Conservation (phyloP, 2,329 filamentous ascomycete genomes). For the Madurella mycetomatis region DNA sequence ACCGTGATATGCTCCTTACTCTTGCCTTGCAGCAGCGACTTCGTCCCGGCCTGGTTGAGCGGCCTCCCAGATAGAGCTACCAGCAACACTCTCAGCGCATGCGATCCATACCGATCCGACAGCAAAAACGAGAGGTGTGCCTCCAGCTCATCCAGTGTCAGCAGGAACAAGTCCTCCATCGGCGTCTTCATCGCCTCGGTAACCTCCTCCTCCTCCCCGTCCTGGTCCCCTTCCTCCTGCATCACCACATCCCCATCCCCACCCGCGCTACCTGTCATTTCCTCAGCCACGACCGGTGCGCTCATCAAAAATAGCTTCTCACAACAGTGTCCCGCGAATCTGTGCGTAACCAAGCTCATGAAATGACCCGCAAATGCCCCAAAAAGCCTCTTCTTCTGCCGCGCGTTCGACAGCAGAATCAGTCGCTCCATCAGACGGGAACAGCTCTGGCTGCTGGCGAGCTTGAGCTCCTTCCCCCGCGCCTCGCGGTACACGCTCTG, state of each 20-base stretch:
- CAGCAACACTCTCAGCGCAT: conserved; percentile 80
- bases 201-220: conserved; percentile 36
- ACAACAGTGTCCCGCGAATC: conserved; percentile 96
- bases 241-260: conserved; percentile 40
- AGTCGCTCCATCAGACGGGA: conserved; percentile 89
- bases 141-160: conserved; percentile 82
- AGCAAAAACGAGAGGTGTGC: conserved; percentile 76
- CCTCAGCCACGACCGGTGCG: conserved; percentile 71
- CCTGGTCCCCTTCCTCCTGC: conserved; percentile 34
- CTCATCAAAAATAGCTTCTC: conserved; percentile 86
- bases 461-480: conserved; percentile 87
- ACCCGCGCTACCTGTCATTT: conserved; percentile 46
- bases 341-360: conserved; percentile 83
- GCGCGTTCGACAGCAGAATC: conserved; percentile 72
- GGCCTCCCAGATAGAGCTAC: conserved; percentile 81
- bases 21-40: conserved; percentile 80
- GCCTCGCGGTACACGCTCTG: conserved; percentile 84
- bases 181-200: conserved; percentile 50
- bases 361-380: conserved; percentile 83
- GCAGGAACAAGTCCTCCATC: conserved; percentile 82
- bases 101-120: conserved; percentile 85
- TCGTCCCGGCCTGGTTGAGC: conserved; percentile 63
- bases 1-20: conserved; percentile 81
- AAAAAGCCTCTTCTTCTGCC: conserved; percentile 84
- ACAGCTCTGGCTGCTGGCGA: conserved; percentile 92